phyloP scores from a whole-genome alignment of 306 rosid species.

The Arachis hypogaea region DNA sequence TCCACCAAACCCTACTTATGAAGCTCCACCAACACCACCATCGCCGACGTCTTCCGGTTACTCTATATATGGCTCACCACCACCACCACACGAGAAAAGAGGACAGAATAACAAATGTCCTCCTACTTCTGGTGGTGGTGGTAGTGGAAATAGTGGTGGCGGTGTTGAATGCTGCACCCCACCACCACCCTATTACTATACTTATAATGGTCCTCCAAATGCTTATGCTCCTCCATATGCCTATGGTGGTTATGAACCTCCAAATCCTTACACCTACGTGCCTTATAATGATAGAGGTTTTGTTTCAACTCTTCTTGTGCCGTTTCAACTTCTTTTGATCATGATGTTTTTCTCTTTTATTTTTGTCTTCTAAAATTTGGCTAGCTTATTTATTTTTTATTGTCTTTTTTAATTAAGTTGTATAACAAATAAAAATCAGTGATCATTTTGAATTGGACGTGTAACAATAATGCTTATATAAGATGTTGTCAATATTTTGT shows the following conservation, averaged over 20 bases:
- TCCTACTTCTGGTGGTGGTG: constrained; percentile 42
- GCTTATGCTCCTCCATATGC: constrained; percentile 11
- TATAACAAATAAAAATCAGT: not conserved
- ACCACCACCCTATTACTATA: constrained; percentile 29
- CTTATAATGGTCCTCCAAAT: constrained; percentile 34
- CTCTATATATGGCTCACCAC: constrained; percentile 31
- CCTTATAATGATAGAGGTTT: constrained; percentile 36
- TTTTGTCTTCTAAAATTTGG: constrained; percentile 37
- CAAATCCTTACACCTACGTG: constrained; percentile 42
- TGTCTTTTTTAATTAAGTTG: not conserved
- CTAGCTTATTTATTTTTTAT: not conserved
- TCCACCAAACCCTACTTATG: constrained; percentile 46
- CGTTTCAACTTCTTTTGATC: constrained; percentile 17
- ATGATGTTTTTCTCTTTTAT: constrained; percentile 30
- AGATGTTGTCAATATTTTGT: not conserved
- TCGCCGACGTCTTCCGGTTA: constrained; percentile 38
- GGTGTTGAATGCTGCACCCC: constrained; percentile 48
- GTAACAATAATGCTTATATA: not conserved
- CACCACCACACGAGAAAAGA: constrained; percentile 32
- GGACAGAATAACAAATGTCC: constrained; percentile 44
- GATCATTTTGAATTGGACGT: not conserved
- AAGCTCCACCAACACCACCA: constrained; percentile 35
- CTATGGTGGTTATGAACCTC: constrained; percentile 21
- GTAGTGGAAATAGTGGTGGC: not conserved
- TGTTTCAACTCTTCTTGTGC: constrained; percentile 5